Conservation (phyloP, 176 grass and related monocot species). For the barley (Hordeum vulgare) region MorexV3_pseudomolecules_assembly NC_058523.1:556139787-556140286, state of each 20-base stretch:
- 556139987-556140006: slow-evolving; percentile 20
- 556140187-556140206: background rate
- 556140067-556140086: slow-evolving; percentile 8
- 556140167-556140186: background rate
- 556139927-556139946: background rate
- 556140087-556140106: background rate
- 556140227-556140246: too few relatives aligned
- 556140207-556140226: background rate
- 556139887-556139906: slow-evolving; percentile 21
- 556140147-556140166: slow-evolving; percentile 46
- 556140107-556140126: slow-evolving; percentile 22
- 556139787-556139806: slow-evolving; percentile 28
- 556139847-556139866: background rate
- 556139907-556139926: slow-evolving; percentile 35
- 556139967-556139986: slow-evolving; percentile 22
- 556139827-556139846: slow-evolving; percentile 16
- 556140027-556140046: background rate
- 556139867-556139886: slow-evolving; percentile 11
- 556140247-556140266: too few relatives aligned
- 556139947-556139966: slow-evolving; percentile 28
- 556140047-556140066: background rate
- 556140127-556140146: background rate
- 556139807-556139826: background rate
- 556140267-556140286: background rate
- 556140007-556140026: background rate